Evolutionary conservation across 2,329 filamentous ascomycete genomes (phyloP).

Genomic region (Sphaerulina musiva): DNA sequence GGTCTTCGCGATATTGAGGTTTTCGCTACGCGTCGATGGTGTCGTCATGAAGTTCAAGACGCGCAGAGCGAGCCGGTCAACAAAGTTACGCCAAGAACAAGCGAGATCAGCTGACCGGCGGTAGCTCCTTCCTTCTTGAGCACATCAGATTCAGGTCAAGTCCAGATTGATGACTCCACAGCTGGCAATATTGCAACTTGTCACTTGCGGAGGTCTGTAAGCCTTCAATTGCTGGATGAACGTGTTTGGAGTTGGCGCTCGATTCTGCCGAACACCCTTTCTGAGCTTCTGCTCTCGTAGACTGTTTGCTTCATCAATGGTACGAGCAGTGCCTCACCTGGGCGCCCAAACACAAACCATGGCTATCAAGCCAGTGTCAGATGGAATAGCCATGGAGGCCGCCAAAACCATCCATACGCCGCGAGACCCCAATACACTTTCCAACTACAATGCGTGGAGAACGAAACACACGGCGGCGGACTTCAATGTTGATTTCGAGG

Average conservation of each 20-base stretch:
- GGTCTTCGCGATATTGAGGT: background rate
- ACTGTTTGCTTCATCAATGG: constrained; percentile 10
- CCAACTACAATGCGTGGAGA: constrained; percentile 84
- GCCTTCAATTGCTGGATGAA: constrained; percentile 10
- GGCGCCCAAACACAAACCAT: constrained; percentile 17
- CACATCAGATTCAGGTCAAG: background rate
- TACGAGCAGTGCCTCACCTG: constrained; percentile 6
- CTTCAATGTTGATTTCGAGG: constrained; percentile 76
- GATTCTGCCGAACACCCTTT: constrained; percentile 6
- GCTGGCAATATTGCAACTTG: background rate
- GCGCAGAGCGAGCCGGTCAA: constrained; percentile 6
- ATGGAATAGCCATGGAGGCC: constrained; percentile 24
- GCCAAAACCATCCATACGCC: constrained; percentile 31
- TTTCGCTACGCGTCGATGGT: constrained; percentile 8
- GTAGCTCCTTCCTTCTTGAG: background rate
- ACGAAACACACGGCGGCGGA: constrained; percentile 77
- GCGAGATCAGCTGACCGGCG: background rate
- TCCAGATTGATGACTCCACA: background rate
- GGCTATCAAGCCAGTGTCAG: constrained; percentile 26
- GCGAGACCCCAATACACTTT: constrained; percentile 76
- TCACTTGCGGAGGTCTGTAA: background rate
- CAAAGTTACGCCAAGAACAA: background rate
- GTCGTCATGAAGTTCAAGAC: constrained; percentile 5
- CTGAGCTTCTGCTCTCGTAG: background rate
- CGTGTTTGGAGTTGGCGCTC: constrained; percentile 8